Evolutionary conservation across 106 monocot species (phyloP), one percentile per base, ranked within the genome.

Genomic region (Dendrobium huoshanense): DNA sequence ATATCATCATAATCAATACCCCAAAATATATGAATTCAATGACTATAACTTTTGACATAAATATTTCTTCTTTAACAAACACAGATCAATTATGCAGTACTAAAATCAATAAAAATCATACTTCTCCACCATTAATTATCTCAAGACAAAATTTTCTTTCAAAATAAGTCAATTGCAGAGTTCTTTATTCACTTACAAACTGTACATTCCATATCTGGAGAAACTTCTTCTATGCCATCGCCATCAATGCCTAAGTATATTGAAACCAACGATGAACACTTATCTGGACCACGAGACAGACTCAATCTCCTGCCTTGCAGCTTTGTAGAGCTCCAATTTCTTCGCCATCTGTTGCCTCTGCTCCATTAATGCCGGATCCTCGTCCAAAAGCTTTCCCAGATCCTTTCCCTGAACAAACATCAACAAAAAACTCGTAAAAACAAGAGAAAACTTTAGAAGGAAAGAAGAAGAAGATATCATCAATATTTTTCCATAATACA

Each of bases 281-380:
- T 59, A 94, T 80, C 87, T 86, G 61, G 82, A 73, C 91, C 91
- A 91, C 2, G 89, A 81, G 3, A 88, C 94, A 4, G 92, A 81
- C 20, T 95, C 91, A 64, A 95, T 88, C 79, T 95, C 94, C 67
- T 95, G 87, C 72, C 92, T 84, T 3, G 92, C 92, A 37, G 89
- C 83, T 81, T 90, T 92, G 77, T 95, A 95, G 29, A 95, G 77
- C 45, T 95, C 92, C 74, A 95, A 85, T 78, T 87, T 91, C 85
- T 91, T 91, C 1, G 83, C 82, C 47, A 81, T 84, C 68, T 93
- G 87, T 61, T 75, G 37, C 72, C 93, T 83, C 10, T 87, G 79
- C 49, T 87, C 93, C 91, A 93, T 91, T 56, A 91, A 48, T 3
- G 88, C 80, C 0, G 93, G 93, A 87, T 93, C 91, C 85, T 93